Evolutionary conservation across 345 rosid genomes (phyloP).

Genomic region (Moringa oleifera): DNA sequence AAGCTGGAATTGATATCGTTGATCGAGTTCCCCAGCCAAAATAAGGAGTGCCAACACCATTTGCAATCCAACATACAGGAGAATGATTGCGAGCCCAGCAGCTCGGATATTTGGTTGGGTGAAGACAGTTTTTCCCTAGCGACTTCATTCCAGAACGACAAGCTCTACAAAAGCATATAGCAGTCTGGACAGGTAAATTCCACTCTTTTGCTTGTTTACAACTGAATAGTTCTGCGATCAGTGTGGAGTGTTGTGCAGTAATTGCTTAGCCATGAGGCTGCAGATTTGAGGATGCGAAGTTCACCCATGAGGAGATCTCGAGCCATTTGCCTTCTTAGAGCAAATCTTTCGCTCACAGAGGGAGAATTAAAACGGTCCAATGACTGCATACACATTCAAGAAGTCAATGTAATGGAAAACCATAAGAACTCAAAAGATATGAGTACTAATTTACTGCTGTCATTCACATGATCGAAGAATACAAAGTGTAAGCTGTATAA

Average conservation of each 20-base stretch:
- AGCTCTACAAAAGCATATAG: too few relatives aligned
- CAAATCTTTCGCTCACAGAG: conserved; percentile 17
- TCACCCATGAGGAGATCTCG: conserved; percentile 63
- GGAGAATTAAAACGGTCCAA: conserved; percentile 21
- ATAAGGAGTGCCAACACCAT: too few relatives aligned
- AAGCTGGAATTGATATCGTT: too few relatives aligned
- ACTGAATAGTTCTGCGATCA: background rate
- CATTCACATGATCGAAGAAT: too few relatives aligned
- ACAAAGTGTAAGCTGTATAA: background rate
- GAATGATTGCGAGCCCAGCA: too few relatives aligned
- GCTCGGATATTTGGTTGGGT: too few relatives aligned
- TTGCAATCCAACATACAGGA: too few relatives aligned
- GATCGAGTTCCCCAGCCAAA: too few relatives aligned
- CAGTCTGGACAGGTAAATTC: background rate
- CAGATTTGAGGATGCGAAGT: conserved; percentile 63
- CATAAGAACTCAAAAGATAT: background rate
- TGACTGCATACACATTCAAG: conserved; percentile 28
- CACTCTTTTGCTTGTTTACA: background rate
- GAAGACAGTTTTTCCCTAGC: too few relatives aligned
- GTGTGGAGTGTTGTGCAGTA: conserved; percentile 31
- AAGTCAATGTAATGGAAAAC: background rate
- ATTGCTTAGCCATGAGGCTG: conserved; percentile 59
- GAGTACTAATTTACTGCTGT: too few relatives aligned
- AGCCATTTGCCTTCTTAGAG: conserved; percentile 54
- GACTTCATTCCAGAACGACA: too few relatives aligned